Percentiles rank a stretch among this genome's conserved stretches.
Conservation (phyloP, 1,284 basidiomycete species). For the Rhodotorula sp. region DNA sequence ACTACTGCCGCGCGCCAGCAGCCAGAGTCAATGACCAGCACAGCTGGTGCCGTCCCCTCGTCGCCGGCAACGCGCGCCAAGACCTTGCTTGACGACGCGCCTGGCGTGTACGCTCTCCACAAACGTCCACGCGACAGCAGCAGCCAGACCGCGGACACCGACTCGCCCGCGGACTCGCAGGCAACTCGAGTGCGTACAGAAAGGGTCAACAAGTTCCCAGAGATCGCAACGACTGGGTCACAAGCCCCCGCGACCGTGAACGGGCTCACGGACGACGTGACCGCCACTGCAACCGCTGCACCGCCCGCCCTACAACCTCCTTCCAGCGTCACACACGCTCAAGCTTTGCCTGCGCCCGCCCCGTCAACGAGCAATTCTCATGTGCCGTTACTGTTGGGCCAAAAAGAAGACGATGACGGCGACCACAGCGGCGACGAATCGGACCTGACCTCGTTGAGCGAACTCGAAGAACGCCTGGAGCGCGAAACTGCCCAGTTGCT, state of each 20-base stretch:
- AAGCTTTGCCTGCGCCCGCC: too few relatives aligned
- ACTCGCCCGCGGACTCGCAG: background rate
- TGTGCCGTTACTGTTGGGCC: background rate
- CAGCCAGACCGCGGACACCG: background rate
- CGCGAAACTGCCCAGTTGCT: background rate
- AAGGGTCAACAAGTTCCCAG: background rate
- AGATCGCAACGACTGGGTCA: too few relatives aligned
- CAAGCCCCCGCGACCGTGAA: too few relatives aligned
- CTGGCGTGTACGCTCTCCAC: background rate
- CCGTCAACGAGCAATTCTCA: too few relatives aligned
- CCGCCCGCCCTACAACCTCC: too few relatives aligned
- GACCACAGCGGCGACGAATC: conserved; percentile 4
- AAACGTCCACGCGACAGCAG: background rate
- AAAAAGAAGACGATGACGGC: background rate
- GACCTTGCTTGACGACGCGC: background rate
- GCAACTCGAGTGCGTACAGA: background rate
- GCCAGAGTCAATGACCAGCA: background rate
- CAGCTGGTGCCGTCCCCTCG: background rate
- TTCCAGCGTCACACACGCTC: too few relatives aligned
- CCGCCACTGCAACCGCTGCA: too few relatives aligned
- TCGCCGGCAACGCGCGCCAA: background rate
- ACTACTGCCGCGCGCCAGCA: background rate
- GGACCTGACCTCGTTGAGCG: conserved; percentile 16
- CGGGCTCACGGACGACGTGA: too few relatives aligned
- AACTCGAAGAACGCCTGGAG: conserved; percentile 1